Base-by-base conservation (phyloP, 805 yeast species). In the Alloascoidea hylecoeti region DNA sequence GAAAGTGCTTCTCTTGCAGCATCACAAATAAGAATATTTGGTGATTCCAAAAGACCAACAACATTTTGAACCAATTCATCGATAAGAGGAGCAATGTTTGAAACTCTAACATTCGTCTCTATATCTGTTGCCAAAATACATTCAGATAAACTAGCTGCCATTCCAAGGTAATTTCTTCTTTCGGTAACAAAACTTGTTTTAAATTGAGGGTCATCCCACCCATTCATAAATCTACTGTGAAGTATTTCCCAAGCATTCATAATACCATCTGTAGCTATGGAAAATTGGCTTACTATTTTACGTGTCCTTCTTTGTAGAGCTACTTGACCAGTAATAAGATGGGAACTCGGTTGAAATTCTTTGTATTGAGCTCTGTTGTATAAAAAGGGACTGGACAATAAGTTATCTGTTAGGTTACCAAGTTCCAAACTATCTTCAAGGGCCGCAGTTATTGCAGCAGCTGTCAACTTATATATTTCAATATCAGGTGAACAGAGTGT, bases 221-320 rank as follows among this genome's bases (percentile, higher is more conserved):
- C 30, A 9, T 9, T 9, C 9, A 9, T 23, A 23, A 23, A 73
- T 17, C 72, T 52, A 23, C 61, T 61, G 48, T 66, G 75, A 41
- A 76, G 66, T 28, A 59, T 43, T 2, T 49, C 46, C 72, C 71
- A 69, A 4, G 60, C 60, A 13, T 52, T 55, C 2, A 64, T 42
- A 18, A 68, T 49, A 2, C 70, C 63, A 6, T 43, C 37, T 2
- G 57, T 51, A 5, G 64, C 57, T 3, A 39, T 44, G n/a, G 46
- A 41, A 9, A 56, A 46, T 4, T 45, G 44, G 33, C 52, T 44
- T 36, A 60, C 47, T 32, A 49, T 44, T 42, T 52, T 68, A 49
- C 81, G 64, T 38, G 80, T 56, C 41, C 74, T 69, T 50, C 80
- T 79, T 49, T 81, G 86, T 27, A 80, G 64, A 0, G 94, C 86